phyloP scores from a whole-genome alignment of 208 protist species.

The Acanthamoeba lugdunensis region DNA sequence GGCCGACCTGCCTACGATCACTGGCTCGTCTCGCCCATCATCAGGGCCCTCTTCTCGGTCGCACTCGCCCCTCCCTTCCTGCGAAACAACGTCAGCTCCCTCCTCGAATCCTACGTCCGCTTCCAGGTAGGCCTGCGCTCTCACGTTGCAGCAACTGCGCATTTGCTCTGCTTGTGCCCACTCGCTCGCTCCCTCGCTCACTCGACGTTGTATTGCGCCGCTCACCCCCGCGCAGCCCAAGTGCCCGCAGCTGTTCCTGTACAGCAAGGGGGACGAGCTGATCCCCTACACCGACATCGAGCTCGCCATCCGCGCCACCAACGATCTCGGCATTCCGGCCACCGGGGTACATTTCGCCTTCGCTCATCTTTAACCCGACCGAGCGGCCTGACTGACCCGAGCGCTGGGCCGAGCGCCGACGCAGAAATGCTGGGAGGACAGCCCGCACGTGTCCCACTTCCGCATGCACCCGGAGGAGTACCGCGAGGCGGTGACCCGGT shows the following conservation, averaged over 20 bases:
- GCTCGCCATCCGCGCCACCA: not conserved
- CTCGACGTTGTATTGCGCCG: not conserved
- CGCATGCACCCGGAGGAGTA: conserved; percentile 23
- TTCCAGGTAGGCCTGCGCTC: not conserved
- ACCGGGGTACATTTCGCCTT: not conserved
- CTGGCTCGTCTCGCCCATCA: conserved; percentile 47
- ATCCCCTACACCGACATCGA: conserved; percentile 52
- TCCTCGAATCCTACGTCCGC: conserved; percentile 22
- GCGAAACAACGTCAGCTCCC: not conserved
- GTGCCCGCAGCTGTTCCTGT: conserved; percentile 41
- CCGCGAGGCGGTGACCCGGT: not conserved
- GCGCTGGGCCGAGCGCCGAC: not conserved
- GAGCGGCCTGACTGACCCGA: not conserved
- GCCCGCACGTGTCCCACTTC: conserved; percentile 32
- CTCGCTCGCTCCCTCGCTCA: not conserved
- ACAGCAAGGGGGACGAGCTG: conserved; percentile 39
- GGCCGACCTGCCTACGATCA: conserved; percentile 4
- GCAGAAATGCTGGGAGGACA: conserved; percentile 40
- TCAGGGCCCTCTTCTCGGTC: not conserved
- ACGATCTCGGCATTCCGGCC: not conserved
- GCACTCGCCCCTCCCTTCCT: not conserved
- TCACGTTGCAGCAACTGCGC: not conserved
- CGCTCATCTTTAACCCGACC: not conserved
- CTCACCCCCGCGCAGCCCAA: not conserved
- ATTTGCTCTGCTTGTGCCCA: not conserved